Percentiles rank a stretch among this genome's conserved stretches.
Evolutionary conservation across 768 basidiomycete species (phyloP).

Genomic region (Lentinula guzmanii): DNA sequence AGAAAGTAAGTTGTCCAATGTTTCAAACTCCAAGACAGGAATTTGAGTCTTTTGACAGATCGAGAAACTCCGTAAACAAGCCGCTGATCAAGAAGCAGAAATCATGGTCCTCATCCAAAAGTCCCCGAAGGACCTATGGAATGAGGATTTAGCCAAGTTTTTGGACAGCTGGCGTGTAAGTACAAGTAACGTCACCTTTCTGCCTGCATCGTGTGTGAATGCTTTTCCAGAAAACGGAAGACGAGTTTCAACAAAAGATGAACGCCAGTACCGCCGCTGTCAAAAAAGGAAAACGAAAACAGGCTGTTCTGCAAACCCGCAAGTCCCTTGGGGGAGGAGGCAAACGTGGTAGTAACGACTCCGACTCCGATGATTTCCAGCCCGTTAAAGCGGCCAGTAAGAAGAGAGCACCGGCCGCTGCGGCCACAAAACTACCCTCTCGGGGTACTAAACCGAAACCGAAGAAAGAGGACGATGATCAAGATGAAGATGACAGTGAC

Average conservation of each 20-base stretch:
- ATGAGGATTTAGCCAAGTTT: constrained; percentile 81
- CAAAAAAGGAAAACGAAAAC: constrained; percentile 33
- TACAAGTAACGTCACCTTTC: constrained; percentile 2
- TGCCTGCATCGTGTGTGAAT: neutral
- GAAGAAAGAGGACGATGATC: constrained; percentile 16
- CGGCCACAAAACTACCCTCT: neutral
- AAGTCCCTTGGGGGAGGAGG: constrained; percentile 38
- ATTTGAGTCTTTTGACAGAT: constrained; percentile 43
- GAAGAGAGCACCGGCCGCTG: constrained; percentile 32
- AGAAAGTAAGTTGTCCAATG: constrained; percentile 55
- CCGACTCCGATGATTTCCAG: constrained; percentile 39
- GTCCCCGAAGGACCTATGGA: constrained; percentile 83
- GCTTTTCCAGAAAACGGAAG: constrained; percentile 13
- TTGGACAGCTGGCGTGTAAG: constrained; percentile 79
- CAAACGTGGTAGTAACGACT: constrained; percentile 20
- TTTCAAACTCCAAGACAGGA: neutral
- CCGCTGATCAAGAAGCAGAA: constrained; percentile 77
- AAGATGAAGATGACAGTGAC: constrained; percentile 19
- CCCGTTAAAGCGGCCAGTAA: constrained; percentile 36
- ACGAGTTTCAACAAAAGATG: constrained; percentile 38
- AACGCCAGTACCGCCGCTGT: constrained; percentile 39
- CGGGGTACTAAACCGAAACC: neutral
- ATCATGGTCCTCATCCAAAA: constrained; percentile 71
- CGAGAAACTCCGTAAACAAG: constrained; percentile 75
- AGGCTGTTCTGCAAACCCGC: constrained; percentile 38